Evolutionary conservation across 805 yeast genomes (phyloP).

Genomic region (Vanderwaltozyma polyspora): DNA sequence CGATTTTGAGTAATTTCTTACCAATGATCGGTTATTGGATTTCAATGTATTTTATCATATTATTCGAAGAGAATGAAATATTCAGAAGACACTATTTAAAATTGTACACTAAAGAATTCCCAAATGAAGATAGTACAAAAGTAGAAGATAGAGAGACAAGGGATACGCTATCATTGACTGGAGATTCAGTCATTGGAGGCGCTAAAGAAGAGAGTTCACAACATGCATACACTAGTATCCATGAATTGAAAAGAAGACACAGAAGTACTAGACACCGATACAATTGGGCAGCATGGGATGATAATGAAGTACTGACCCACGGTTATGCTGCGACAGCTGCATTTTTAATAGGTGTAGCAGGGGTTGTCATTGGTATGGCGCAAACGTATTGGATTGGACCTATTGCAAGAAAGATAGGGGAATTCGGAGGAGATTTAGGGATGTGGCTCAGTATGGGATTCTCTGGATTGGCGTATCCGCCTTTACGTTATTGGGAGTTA

Average conservation of each 20-base stretch:
- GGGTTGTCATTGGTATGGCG: conserved; percentile 80
- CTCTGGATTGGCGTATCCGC: conserved; percentile 53
- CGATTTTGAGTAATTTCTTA: conserved; percentile 66
- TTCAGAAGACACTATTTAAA: conserved; percentile 44
- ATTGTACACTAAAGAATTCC: conserved; percentile 36
- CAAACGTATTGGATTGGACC: conserved; percentile 80
- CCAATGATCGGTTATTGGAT: conserved; percentile 94
- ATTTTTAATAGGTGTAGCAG: conserved; percentile 61
- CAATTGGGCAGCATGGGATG: conserved; percentile 70
- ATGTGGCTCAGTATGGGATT: conserved; percentile 71
- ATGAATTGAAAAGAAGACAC: conserved; percentile 11
- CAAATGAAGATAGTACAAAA: conserved; percentile 7
- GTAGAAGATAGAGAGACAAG: neutral
- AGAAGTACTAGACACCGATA: conserved; percentile 34
- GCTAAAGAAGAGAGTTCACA: no score
- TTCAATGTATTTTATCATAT: conserved; percentile 61
- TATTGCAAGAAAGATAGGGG: conserved; percentile 53
- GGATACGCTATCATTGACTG: no score
- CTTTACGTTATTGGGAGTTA: conserved; percentile 54
- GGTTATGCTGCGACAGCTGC: conserved; percentile 64
- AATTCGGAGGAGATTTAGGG: conserved; percentile 68
- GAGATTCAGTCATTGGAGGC: neutral
- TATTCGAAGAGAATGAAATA: conserved; percentile 60
- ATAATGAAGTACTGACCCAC: conserved; percentile 43
- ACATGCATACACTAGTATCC: no score